Evolutionary conservation across 768 basidiomycete genomes (phyloP).

Genomic region (Clavaria fumosa): DNA sequence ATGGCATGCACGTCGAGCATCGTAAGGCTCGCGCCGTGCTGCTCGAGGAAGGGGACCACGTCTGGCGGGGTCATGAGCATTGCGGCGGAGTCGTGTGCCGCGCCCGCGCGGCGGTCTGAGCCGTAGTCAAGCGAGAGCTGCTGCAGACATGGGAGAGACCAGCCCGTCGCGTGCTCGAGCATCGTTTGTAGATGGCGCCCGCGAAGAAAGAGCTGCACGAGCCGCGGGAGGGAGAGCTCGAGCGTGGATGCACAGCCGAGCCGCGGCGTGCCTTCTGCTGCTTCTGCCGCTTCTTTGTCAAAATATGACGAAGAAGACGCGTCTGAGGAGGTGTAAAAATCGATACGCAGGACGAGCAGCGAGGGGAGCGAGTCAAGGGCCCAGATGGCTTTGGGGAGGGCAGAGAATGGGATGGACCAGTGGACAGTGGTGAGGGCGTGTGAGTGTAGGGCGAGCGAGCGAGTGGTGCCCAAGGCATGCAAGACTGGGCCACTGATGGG

Average conservation of each 20-base stretch:
- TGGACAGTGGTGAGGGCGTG: slow-evolving; percentile 44
- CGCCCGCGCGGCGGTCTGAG: slow-evolving; percentile 21
- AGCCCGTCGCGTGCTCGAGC: slow-evolving; percentile 51
- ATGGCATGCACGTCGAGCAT: slow-evolving; percentile 54
- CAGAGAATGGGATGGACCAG: slow-evolving; percentile 39
- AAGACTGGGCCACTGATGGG: slow-evolving; percentile 52
- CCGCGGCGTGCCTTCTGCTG: slow-evolving; percentile 19
- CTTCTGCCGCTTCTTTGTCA: too few relatives aligned
- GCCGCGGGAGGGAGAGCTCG: slow-evolving; percentile 32
- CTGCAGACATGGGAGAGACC: slow-evolving; percentile 47
- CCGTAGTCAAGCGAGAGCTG: slow-evolving; percentile 43
- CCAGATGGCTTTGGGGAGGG: slow-evolving; percentile 56
- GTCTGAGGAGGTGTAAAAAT: too few relatives aligned
- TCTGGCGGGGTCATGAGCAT: slow-evolving; percentile 48
- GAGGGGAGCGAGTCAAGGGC: slow-evolving; percentile 45
- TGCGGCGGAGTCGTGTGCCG: too few relatives aligned
- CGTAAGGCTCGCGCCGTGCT: slow-evolving; percentile 41
- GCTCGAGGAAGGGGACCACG: slow-evolving; percentile 37
- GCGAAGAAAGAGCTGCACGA: slow-evolving; percentile 48
- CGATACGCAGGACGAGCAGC: slow-evolving; percentile 41
- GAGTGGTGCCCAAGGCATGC: slow-evolving; percentile 40
- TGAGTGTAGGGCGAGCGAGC: too few relatives aligned
- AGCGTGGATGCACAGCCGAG: slow-evolving; percentile 50
- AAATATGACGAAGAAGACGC: too few relatives aligned
- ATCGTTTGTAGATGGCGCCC: slow-evolving; percentile 51